Conservation (phyloP, 2,329 filamentous ascomycete genomes). For the Biscogniauxia sp. region DNA sequence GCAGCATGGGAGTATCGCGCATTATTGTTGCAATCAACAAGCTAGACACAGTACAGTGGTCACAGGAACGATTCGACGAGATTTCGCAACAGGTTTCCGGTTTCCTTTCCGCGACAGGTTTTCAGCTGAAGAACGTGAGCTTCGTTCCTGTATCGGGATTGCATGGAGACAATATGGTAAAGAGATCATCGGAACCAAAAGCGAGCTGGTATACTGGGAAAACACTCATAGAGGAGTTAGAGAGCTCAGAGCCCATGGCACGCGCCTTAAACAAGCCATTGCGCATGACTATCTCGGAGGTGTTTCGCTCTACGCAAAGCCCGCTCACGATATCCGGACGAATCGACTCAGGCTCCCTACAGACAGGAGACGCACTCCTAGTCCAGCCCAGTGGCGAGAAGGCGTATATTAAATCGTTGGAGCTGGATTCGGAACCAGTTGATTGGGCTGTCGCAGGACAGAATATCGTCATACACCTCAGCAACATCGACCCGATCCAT, state of each 20-base stretch:
- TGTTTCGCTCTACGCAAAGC: constrained; percentile 79
- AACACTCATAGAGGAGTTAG: constrained; percentile 80
- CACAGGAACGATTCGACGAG: constrained; percentile 75
- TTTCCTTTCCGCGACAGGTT: constrained; percentile 80
- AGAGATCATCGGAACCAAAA: constrained; percentile 50
- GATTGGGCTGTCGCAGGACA: constrained; percentile 95
- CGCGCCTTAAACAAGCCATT: constrained; percentile 75
- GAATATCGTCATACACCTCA: constrained; percentile 79
- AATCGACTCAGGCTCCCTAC: constrained; percentile 78
- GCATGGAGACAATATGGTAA: constrained; percentile 80
- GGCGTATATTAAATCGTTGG: constrained; percentile 77
- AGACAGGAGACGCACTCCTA: constrained; percentile 77
- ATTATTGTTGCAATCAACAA: constrained; percentile 95
- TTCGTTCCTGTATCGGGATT: constrained; percentile 91
- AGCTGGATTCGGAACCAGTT: constrained; percentile 67
- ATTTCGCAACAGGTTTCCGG: constrained; percentile 80
- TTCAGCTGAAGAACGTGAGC: constrained; percentile 74
- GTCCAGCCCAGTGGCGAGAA: constrained; percentile 80
- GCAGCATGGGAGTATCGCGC: constrained; percentile 85
- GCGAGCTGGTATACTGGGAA: constrained; percentile 77
- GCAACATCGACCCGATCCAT: constrained; percentile 80
- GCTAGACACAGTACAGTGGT: constrained; percentile 85
- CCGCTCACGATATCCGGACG: constrained; percentile 83
- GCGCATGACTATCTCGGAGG: constrained; percentile 81
- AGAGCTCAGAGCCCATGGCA: constrained; percentile 71